Conservation (phyloP, 176 grass and related monocot species). For the Musa acuminata region DNA sequence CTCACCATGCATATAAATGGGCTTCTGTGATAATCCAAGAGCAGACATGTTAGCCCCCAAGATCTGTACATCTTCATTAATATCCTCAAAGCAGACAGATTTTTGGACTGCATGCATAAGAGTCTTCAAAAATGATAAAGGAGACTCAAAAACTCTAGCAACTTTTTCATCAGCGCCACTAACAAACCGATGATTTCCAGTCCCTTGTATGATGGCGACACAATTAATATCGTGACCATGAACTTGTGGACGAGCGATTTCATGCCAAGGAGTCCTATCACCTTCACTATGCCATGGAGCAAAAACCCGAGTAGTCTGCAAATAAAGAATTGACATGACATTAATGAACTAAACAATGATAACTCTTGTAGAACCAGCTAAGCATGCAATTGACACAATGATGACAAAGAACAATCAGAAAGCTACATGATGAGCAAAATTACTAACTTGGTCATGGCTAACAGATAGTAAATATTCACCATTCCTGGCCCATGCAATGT, state of each 20-base stretch:
- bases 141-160: conserved; percentile 83
- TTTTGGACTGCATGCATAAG: conserved; percentile 61
- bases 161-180: conserved; percentile 99
- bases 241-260: conserved; percentile 76
- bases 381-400: not conserved
- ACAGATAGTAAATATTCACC: conserved; percentile 88
- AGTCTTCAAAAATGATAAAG: conserved; percentile 84
- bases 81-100: conserved; percentile 40
- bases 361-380: not conserved
- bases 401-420: not conserved
- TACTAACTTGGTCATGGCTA: conserved; percentile 88
- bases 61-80: conserved; percentile 54
- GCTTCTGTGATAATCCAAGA: conserved; percentile 95
- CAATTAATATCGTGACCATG: conserved; percentile 97
- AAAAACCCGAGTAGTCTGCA: conserved; percentile 82
- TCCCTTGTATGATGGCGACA: conserved; percentile 57
- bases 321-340: conserved; percentile 21
- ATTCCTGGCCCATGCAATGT: conserved; percentile 64
- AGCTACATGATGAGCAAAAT: conserved; percentile 1
- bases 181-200: conserved; percentile 76
- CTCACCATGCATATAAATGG: conserved; percentile 85
- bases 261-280: conserved; percentile 48
- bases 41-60: conserved; percentile 99
- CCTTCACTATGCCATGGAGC: conserved; percentile 66
- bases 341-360: conserved; percentile 21